Conservation (phyloP, 177 flowering plant genomes). For the Vitis hybrid region DNA sequence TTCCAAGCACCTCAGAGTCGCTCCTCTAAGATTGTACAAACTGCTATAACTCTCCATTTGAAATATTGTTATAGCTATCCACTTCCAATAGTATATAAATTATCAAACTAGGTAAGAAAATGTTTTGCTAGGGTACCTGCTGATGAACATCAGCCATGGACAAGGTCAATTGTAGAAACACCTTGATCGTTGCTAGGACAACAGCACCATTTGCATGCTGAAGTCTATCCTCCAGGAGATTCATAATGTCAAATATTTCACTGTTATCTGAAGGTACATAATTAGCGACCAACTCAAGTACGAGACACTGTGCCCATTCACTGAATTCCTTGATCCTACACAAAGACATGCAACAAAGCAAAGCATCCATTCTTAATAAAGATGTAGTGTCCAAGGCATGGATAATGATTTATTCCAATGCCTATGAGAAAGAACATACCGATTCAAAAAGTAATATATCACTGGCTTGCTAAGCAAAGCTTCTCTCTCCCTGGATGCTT, state of each 20-base stretch:
- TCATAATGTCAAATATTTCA: slow-evolving; percentile 98
- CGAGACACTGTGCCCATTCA: slow-evolving; percentile 98
- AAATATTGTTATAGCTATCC: background rate
- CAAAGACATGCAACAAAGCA: slow-evolving; percentile 2
- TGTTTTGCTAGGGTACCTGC: slow-evolving; percentile 56
- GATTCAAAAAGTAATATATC: slow-evolving; percentile 74
- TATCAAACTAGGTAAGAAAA: background rate
- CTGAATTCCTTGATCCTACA: slow-evolving; percentile 91
- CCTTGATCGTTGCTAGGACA: slow-evolving; percentile 87
- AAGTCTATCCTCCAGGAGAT: slow-evolving; percentile 98
- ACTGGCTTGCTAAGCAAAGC: slow-evolving; percentile 81
- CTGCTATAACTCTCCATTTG: background rate
- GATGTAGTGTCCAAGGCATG: background rate
- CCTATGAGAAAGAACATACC: slow-evolving; percentile 35
- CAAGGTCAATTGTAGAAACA: slow-evolving; percentile 89
- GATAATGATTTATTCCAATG: background rate
- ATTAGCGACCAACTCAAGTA: slow-evolving; percentile 83
- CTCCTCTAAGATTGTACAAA: too few relatives aligned
- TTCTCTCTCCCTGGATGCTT: slow-evolving; percentile 87
- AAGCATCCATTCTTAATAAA: background rate
- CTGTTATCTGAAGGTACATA: slow-evolving; percentile 87
- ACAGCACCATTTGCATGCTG: slow-evolving; percentile 99
- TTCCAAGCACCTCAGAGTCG: too few relatives aligned
- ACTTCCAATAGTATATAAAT: background rate
- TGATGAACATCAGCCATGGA: slow-evolving; percentile 99